Evolutionary conservation across 805 yeast species (phyloP).

Genomic region (Lipomyces japonicus): DNA sequence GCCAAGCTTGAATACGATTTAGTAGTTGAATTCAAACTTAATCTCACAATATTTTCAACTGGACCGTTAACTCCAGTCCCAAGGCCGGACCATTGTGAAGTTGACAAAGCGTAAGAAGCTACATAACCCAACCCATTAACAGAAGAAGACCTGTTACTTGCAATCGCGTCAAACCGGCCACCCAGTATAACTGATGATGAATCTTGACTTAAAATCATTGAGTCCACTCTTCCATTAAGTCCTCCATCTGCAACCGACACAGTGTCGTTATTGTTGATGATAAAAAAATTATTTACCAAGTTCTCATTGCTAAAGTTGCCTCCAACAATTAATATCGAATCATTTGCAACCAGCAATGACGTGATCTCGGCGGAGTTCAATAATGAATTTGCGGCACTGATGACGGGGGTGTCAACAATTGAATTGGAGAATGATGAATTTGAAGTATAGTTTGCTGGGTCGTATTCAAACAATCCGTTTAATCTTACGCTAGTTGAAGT

Average conservation of each 20-base stretch:
- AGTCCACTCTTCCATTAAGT: conserved; percentile 41
- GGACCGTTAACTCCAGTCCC: conserved; percentile 30
- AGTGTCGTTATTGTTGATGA: conserved; percentile 28
- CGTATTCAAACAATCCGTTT: conserved; percentile 82
- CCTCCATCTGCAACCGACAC: conserved; percentile 39
- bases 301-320: conserved; percentile 39
- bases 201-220: conserved; percentile 36
- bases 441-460: conserved; percentile 59
- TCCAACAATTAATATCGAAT: conserved; percentile 49
- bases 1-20: conserved; percentile 29
- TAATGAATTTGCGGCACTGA: conserved; percentile 38
- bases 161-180: conserved; percentile 47
- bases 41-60: conserved; percentile 6
- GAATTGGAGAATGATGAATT: conserved; percentile 33
- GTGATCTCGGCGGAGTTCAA: conserved; percentile 44
- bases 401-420: conserved; percentile 51
- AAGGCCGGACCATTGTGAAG: conserved; percentile 9
- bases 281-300: conserved; percentile 42
- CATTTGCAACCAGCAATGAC: conserved; percentile 36
- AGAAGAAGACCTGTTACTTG: conserved; percentile 28
- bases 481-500: conserved; percentile 40
- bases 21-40: conserved; percentile 10
- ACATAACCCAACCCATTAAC: conserved; percentile 6
- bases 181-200: conserved; percentile 41
- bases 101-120: conserved; percentile 19